A percentile compares a stretch with the other conserved stretches of the same genome.
phyloP scores from a whole-genome alignment of 768 basidiomycete species.

The Dentipellis sp. region DNA sequence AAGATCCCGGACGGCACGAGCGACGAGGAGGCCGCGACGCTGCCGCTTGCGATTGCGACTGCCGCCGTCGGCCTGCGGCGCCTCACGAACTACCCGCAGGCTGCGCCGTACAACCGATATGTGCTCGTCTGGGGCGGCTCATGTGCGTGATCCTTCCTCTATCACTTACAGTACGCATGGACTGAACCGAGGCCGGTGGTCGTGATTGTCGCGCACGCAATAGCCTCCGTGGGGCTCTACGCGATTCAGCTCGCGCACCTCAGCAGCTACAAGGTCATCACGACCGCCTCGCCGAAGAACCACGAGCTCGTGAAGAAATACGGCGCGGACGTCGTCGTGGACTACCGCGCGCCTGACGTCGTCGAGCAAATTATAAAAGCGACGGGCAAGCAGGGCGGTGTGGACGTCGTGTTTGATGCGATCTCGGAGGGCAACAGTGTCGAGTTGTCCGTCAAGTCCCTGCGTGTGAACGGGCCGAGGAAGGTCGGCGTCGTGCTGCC shows the following conservation, averaged over 20 bases:
- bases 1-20: background rate
- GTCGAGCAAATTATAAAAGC: conserved; percentile 18
- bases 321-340: conserved; percentile 28
- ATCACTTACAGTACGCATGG: too few relatives aligned
- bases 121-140: background rate
- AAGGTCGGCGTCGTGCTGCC: background rate
- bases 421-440: background rate
- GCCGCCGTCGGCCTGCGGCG: background rate
- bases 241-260: conserved; percentile 26
- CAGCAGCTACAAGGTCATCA: conserved; percentile 25
- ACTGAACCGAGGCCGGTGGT: background rate
- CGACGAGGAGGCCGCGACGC: background rate
- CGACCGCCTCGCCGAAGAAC: conserved; percentile 28
- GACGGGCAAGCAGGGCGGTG: conserved; percentile 12
- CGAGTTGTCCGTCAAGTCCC: background rate
- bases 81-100: background rate
- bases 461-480: background rate
- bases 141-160: background rate
- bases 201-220: conserved; percentile 17
- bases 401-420: conserved; percentile 14
- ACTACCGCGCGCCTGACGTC: conserved; percentile 20
- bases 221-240: conserved; percentile 14
- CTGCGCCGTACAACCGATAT: background rate
- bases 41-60: background rate
- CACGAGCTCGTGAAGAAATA: conserved; percentile 22